Evolutionary conservation across 495 filamentous ascomycete species (phyloP), one percentile per base, ranked within the genome.

Genomic region (Aspergillus affinis): DNA sequence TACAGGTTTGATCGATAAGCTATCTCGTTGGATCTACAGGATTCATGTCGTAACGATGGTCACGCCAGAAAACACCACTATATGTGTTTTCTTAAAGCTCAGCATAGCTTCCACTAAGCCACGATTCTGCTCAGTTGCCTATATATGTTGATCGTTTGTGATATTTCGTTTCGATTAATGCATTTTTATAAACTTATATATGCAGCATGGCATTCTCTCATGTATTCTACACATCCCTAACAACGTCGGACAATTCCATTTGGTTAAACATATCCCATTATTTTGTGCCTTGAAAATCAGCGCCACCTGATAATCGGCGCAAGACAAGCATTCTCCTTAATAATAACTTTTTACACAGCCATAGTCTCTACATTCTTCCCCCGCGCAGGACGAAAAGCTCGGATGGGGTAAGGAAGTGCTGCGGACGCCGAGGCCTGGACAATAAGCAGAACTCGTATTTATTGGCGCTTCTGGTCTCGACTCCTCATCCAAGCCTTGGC

Each of bases 1-100:
- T 72, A 83, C 60, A 61, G 81, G 51, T 89, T 89, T 56, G 75
- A 78, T 65, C 65, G 67, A 58, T 75, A 67, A 54, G 17, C 26
- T 1, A 17, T 51, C 30, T n/a, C 17, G 47, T 48, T 51, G 20
- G 51, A 18, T 23, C 23, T 26, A n/a, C n/a, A n/a, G n/a, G n/a
- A 54, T 23, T 23, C 21, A 49, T 50, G 20, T 15, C 13, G 54
- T 1, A 15, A 41, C 36, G 36, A 41, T 41, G 1, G 13, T 41
- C 36, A 15, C 36, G 36, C 13, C 36, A 15, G 36, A 41, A 41
- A 41, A 10, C 10, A 10, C 36, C 15, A 15, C 36, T 13, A 17
- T 41, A 10, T 15, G 13, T 15, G 10, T 32, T 32, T 12, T 6
- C 7, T 32, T 6, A 12, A 8, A 12, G 6, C 30, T 8, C 30